Evolutionary conservation across 2,329 filamentous ascomycete species (phyloP), one percentile per base, ranked within the genome.

Genomic region (Fusarium bulbicola): DNA sequence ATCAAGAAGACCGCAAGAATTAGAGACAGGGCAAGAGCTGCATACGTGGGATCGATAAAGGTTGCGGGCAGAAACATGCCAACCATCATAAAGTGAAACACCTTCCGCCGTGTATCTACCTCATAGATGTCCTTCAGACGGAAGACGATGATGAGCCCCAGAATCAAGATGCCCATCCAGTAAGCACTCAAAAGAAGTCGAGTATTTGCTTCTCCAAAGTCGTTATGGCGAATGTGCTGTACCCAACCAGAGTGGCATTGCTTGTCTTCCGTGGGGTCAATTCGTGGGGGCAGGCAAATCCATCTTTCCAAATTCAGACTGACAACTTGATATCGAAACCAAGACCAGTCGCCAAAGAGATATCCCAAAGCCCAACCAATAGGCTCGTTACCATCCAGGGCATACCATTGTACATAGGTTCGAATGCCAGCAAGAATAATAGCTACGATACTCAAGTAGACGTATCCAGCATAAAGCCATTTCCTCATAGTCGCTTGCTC

Each of bases 41-140:
- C 91, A 81, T 94, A 98, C 45, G 92, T 87, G 2, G 96, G 95
- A 80, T 99, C 96, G 72, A 98, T 84, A 79, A 91, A 98, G 5
- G 92, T 93, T 3, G 93, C 91, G 0, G 96, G 95, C 5, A 98
- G 87, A 63, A 99, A 92, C 94, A 99, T 98, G 63, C 91, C 91
- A 13, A 98, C 95, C 93, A 98, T 98, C 88, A 95, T 97, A 75
- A 97, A 97, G 81, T 99, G 96, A 81, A 99, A 99, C 30, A 98
- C 93, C 82, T 99, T 99, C 57, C 96, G 91, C 56, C 96, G 90
- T 3, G 96, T 99, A 82, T 99, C 96, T 52, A 99, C 95, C 82
- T 98, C 95, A 74, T 93, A 95, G 56, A 93, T 85, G 7, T 90
- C 86, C 45, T 92, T 93, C 42, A 97, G 88, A 46, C 87, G 89